Conservation (phyloP, 2,329 filamentous ascomycete genomes). For the Diaporthe vexans region DNA sequence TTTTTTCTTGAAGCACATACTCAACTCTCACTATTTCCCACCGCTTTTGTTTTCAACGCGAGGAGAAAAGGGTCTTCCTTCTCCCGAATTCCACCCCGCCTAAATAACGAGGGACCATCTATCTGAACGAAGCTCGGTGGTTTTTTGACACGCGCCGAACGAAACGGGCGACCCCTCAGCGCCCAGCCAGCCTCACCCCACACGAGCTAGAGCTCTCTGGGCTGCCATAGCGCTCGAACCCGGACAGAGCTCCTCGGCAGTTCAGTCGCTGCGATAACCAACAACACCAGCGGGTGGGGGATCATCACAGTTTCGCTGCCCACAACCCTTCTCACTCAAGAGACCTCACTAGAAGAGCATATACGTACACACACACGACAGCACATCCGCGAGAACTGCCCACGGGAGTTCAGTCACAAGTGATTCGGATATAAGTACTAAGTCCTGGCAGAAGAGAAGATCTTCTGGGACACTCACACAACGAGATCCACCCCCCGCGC, state of each 20-base stretch:
- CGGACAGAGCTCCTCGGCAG: background rate
- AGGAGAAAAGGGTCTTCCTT: background rate
- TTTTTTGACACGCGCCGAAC: background rate
- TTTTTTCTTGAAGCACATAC: background rate
- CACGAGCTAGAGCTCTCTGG: slow-evolving; percentile 15
- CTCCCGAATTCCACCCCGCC: background rate
- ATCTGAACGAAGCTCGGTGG: background rate
- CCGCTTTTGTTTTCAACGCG: background rate
- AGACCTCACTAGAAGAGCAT: background rate
- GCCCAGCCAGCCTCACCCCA: slow-evolving; percentile 31
- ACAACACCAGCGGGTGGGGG: background rate
- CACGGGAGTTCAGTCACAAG: too few species aligned
- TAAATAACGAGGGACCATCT: background rate
- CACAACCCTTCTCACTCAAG: background rate
- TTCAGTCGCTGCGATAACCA: background rate
- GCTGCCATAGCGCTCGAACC: background rate
- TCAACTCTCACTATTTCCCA: background rate
- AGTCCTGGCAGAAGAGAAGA: background rate
- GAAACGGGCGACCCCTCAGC: slow-evolving; percentile 9
- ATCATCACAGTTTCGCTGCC: background rate
- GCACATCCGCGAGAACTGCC: too few species aligned
- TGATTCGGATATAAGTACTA: background rate
- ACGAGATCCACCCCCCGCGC: background rate
- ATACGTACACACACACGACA: too few species aligned
- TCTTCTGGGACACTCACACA: background rate